phyloP scores from a whole-genome alignment of 2,329 filamentous ascomycete species.

The Biscogniauxia marginata region DNA sequence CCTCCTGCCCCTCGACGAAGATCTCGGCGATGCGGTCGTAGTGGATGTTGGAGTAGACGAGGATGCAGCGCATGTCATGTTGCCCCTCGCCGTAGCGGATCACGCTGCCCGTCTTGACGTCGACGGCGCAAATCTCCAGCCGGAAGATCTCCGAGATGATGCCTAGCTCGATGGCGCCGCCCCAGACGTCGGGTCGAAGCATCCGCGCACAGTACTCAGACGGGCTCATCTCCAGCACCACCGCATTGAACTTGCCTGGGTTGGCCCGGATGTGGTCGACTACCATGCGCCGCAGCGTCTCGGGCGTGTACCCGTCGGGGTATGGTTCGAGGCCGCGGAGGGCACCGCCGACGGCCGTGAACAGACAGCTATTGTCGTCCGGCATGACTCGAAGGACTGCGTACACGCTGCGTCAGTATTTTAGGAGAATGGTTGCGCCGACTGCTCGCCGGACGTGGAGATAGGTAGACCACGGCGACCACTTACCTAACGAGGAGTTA shows the following conservation, averaged over 20 bases:
- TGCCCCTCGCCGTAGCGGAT: constrained; percentile 74
- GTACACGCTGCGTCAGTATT: too few relatives aligned
- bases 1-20: constrained; percentile 56
- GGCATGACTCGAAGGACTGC: constrained; percentile 88
- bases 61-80: constrained; percentile 62
- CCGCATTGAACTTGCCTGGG: constrained; percentile 70
- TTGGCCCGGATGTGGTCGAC: constrained; percentile 75
- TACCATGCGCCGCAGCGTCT: constrained; percentile 69
- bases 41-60: constrained; percentile 90
- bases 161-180: constrained; percentile 84
- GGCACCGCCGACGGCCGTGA: constrained; percentile 81
- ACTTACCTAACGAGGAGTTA: constrained; percentile 50
- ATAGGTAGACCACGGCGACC: too few relatives aligned
- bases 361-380: constrained; percentile 93
- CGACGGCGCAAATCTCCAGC: constrained; percentile 81
- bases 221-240: constrained; percentile 70
- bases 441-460: too few relatives aligned
- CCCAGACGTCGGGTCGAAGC: constrained; percentile 78
- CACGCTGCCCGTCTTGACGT: constrained; percentile 57
- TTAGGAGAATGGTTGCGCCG: too few relatives aligned
- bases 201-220: constrained; percentile 81
- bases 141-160: constrained; percentile 83
- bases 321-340: constrained; percentile 58
- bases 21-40: constrained; percentile 87
- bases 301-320: constrained; percentile 21